Percentiles rank a stretch among this genome's conserved stretches.
Evolutionary conservation across 768 basidiomycete genomes (phyloP).

Genomic region (Hemileccinum rubropunctum): DNA sequence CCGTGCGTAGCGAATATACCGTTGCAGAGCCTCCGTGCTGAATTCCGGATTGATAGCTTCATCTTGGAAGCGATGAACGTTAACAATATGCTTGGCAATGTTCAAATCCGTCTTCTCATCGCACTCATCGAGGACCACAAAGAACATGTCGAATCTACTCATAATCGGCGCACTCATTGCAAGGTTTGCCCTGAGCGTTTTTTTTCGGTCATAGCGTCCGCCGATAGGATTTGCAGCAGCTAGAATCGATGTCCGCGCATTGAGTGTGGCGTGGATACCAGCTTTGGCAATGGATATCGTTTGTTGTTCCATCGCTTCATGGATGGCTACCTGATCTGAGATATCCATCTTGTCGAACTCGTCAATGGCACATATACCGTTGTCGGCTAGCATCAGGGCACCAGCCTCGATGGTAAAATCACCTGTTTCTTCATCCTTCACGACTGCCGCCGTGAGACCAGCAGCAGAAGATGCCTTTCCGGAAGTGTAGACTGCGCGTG

Average conservation of each 20-base stretch:
- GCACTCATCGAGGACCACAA: constrained; percentile 97
- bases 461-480: constrained; percentile 99
- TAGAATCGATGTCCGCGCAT: constrained; percentile 95
- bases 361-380: constrained; percentile 99
- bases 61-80: constrained; percentile 94
- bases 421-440: constrained; percentile 97
- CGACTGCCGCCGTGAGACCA: constrained; percentile 97
- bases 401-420: constrained; percentile 99
- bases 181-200: constrained; percentile 85
- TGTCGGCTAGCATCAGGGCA: constrained; percentile 98
- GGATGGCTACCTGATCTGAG: constrained; percentile 96
- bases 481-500: constrained; percentile 96
- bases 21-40: constrained; percentile 92
- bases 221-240: constrained; percentile 98
- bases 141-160: constrained; percentile 98
- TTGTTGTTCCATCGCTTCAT: constrained; percentile 99
- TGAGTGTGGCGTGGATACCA: constrained; percentile 97
- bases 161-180: constrained; percentile 99
- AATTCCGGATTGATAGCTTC: constrained; percentile 96
- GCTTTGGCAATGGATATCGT: constrained; percentile 99
- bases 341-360: constrained; percentile 99
- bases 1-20: constrained; percentile 95
- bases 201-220: constrained; percentile 94
- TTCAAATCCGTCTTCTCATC: constrained; percentile 89
- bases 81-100: constrained; percentile 95